Evolutionary conservation across 2,329 filamentous ascomycete species (phyloP).

Genomic region (Cordyceps tenuipes): DNA sequence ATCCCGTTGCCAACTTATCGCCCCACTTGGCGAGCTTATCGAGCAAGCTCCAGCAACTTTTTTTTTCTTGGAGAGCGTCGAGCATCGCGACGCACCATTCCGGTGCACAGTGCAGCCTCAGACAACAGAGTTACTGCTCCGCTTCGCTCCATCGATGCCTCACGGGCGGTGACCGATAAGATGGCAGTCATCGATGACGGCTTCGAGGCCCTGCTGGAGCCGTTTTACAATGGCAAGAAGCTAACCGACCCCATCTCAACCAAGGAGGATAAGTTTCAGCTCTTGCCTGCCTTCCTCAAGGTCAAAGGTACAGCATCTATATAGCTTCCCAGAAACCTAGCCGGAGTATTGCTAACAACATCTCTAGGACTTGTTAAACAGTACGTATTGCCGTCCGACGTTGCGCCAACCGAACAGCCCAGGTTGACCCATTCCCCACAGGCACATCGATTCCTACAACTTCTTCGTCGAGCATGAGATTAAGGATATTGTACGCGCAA

Average conservation of each 20-base stretch:
- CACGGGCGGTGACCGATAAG: conserved; percentile 24
- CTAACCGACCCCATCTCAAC: conserved; percentile 57
- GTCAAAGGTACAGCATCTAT: conserved; percentile 60
- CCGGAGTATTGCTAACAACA: conserved; percentile 11
- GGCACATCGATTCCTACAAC: conserved; percentile 96
- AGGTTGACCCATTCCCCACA: conserved; percentile 17
- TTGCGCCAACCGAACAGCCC: not conserved
- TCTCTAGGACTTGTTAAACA: conserved; percentile 72
- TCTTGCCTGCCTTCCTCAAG: conserved; percentile 94
- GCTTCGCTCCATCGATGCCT: conserved; percentile 19
- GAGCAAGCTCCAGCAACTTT: conserved; percentile 6
- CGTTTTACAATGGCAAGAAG: conserved; percentile 61
- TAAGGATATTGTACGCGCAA: conserved; percentile 92
- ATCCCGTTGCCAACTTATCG: conserved; percentile 8
- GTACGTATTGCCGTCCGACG: conserved; percentile 29
- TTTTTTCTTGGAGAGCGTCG: conserved; percentile 9
- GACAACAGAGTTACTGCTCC: not conserved
- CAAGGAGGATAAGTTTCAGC: conserved; percentile 86
- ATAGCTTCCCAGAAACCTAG: not conserved
- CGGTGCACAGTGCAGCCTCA: not conserved
- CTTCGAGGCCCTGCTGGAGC: conserved; percentile 58
- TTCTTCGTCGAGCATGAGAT: conserved; percentile 96
- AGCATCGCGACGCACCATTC: conserved; percentile 1
- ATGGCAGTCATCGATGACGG: conserved; percentile 53
- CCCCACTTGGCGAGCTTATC: conserved; percentile 11